A percentile compares a stretch with the other conserved stretches of the same genome.
These are phyloP conservation scores for Cyphellophora europaea DNA, from an alignment of 2,329 filamentous ascomycete genomes.

Conservation along the genomic window DNA sequence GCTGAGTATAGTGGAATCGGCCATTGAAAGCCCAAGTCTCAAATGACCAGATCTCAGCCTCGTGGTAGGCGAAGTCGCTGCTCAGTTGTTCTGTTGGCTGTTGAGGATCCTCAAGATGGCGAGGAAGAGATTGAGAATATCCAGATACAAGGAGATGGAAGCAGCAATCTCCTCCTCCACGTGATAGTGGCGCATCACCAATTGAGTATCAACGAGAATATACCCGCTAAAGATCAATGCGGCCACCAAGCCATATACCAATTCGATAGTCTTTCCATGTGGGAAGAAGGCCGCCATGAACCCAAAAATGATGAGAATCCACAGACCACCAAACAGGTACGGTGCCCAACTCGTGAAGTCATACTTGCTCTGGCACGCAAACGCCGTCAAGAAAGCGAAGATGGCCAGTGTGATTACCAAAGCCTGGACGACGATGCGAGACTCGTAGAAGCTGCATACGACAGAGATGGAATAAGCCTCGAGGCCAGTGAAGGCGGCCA, in stretches of 20 bases:
- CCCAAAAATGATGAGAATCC: constrained; percentile 84
- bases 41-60: too few species aligned
- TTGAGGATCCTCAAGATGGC: constrained; percentile 93
- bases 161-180: constrained; percentile 97
- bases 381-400: constrained; percentile 58
- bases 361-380: constrained; percentile 96
- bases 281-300: constrained; percentile 91
- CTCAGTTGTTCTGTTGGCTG: constrained; percentile 82
- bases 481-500: constrained; percentile 77
- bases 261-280: constrained; percentile 68
- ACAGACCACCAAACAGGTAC: constrained; percentile 82
- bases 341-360: constrained; percentile 98
- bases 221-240: constrained; percentile 90
- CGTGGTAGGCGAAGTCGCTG: too few species aligned
- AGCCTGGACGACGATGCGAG: constrained; percentile 77
- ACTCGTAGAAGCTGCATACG: constrained; percentile 82
- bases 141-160: constrained; percentile 87
- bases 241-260: constrained; percentile 70
- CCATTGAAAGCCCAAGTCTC: too few species aligned
- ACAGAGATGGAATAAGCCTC: constrained; percentile 93
- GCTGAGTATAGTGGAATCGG: too few species aligned
- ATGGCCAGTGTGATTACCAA: constrained; percentile 70
- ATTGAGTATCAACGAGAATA: constrained; percentile 91
- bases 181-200: constrained; percentile 91
- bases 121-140: constrained; percentile 95